Percentiles rank a stretch among this genome's conserved stretches.
Evolutionary conservation across 2,329 filamentous ascomycete species (phyloP).

Genomic region (Cladobotryum mycophilum): DNA sequence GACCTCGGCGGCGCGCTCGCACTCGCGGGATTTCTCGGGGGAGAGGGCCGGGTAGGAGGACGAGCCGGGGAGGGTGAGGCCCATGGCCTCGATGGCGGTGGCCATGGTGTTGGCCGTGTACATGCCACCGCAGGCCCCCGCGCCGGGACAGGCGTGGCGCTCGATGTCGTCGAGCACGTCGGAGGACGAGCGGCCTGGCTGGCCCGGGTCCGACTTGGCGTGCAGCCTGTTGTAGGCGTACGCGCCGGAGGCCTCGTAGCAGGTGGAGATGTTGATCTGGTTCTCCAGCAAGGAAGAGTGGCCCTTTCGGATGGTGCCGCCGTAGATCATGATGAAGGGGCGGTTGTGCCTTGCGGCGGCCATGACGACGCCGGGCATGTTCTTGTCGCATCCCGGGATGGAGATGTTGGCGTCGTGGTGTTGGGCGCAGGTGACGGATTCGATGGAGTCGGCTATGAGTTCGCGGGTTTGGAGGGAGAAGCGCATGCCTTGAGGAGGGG

Average conservation of each 20-base stretch:
- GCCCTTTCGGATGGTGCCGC: slow-evolving; percentile 84
- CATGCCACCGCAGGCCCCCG: slow-evolving; percentile 73
- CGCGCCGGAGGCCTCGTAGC: slow-evolving; percentile 82
- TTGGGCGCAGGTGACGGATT: slow-evolving; percentile 87
- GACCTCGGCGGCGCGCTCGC: slow-evolving; percentile 69
- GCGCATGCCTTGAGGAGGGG: slow-evolving; percentile 68
- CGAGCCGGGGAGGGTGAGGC: slow-evolving; percentile 75
- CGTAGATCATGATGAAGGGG: slow-evolving; percentile 92
- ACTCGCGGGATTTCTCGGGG: slow-evolving; percentile 81
- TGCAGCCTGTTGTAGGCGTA: slow-evolving; percentile 72
- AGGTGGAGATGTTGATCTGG: slow-evolving; percentile 80
- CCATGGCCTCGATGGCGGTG: slow-evolving; percentile 82
- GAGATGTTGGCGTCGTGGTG: slow-evolving; percentile 90
- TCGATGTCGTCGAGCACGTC: slow-evolving; percentile 84
- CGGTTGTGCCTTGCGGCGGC: slow-evolving; percentile 86
- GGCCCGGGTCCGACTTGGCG: slow-evolving; percentile 55
- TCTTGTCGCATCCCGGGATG: slow-evolving; percentile 94
- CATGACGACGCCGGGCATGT: slow-evolving; percentile 92
- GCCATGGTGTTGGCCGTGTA: slow-evolving; percentile 93
- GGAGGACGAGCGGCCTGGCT: slow-evolving; percentile 60
- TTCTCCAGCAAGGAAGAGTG: slow-evolving; percentile 70
- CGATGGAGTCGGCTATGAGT: slow-evolving; percentile 89
- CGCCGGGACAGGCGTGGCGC: slow-evolving; percentile 59
- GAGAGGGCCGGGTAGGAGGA: slow-evolving; percentile 76
- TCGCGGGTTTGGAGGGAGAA: slow-evolving; percentile 88